These are phyloP conservation scores for Pleurotus djamor DNA, from an alignment of 768 basidiomycete genomes.

Conservation along the genomic window DNA sequence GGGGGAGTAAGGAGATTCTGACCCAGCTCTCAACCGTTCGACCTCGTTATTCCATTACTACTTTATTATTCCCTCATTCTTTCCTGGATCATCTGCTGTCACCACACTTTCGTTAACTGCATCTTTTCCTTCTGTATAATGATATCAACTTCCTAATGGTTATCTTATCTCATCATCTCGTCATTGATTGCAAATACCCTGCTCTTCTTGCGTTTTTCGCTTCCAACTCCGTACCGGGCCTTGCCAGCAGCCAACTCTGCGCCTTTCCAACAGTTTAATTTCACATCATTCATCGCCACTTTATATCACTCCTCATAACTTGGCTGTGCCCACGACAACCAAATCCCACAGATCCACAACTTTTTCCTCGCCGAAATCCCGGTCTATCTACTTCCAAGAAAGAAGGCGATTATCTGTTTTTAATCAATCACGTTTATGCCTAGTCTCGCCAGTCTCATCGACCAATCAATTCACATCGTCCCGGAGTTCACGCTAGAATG, in stretches of 20 bases:
- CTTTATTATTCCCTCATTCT: neutral
- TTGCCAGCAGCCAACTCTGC: neutral
- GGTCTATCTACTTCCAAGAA: slow-evolving; percentile 5
- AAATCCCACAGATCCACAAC: no score
- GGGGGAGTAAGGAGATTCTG: slow-evolving; percentile 56
- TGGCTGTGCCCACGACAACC: no score
- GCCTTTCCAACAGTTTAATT: neutral
- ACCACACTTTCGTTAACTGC: neutral
- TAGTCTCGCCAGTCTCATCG: slow-evolving; percentile 26
- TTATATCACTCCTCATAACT: neutral
- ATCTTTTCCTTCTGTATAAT: slow-evolving; percentile 2
- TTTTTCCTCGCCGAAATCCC: neutral
- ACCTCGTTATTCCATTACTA: neutral
- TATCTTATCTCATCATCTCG: slow-evolving; percentile 7
- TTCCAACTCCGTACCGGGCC: neutral
- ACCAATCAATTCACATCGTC: slow-evolving; percentile 49
- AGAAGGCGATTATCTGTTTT: neutral
- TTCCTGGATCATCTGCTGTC: slow-evolving; percentile 4
- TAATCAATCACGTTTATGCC: neutral
- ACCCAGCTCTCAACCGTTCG: slow-evolving; percentile 10
- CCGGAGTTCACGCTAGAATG: slow-evolving; percentile 84
- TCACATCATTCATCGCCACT: neutral
- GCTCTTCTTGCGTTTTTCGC: neutral
- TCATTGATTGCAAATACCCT: slow-evolving; percentile 4
- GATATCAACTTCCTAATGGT: slow-evolving; percentile 6